Conservation (phyloP, 805 yeast genomes). For the Saturnispora hagleri region DNA sequence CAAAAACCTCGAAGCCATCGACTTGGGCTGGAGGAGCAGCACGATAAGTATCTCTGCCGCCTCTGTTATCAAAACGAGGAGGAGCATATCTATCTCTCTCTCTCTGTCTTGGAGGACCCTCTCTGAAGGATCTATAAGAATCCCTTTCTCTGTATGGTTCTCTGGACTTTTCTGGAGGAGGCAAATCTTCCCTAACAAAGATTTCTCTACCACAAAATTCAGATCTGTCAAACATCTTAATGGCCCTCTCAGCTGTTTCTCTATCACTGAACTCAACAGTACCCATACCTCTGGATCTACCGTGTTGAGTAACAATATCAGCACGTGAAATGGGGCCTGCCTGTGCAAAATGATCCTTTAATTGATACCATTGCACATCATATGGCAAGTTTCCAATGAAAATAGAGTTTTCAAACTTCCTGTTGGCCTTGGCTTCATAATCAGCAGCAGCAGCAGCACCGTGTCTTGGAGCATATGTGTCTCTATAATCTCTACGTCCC, state of each 20-base stretch:
- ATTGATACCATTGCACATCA: slow-evolving; percentile 47
- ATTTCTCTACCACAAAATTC: slow-evolving; percentile 65
- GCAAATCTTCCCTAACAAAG: slow-evolving; percentile 85
- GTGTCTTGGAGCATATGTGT: not conserved
- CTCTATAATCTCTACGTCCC: slow-evolving; percentile 21
- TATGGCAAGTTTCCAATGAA: slow-evolving; percentile 71
- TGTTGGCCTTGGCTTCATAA: slow-evolving; percentile 33
- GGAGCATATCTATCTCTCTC: slow-evolving; percentile 18
- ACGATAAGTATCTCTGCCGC: slow-evolving; percentile 12
- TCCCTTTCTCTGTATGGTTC: slow-evolving; percentile 23
- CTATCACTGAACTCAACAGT: slow-evolving; percentile 71
- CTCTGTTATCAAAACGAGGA: slow-evolving; percentile 15
- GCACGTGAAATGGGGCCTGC: slow-evolving; percentile 68
- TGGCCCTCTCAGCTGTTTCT: slow-evolving; percentile 64
- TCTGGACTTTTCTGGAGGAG: slow-evolving; percentile 49
- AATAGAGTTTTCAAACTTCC: slow-evolving; percentile 60
- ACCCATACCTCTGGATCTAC: slow-evolving; percentile 83
- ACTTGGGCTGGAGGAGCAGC: slow-evolving; percentile 16
- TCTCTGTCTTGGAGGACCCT: slow-evolving; percentile 16
- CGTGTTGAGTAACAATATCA: slow-evolving; percentile 70
- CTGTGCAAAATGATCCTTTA: slow-evolving; percentile 49
- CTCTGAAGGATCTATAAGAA: slow-evolving; percentile 11
- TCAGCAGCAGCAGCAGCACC: slow-evolving; percentile 16
- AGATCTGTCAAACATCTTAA: slow-evolving; percentile 56
- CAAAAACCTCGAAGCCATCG: slow-evolving; percentile 50